A percentile compares a stretch with the other conserved stretches of the same genome.
Conservation (phyloP, 139 green algal species). For the Diplosphaera chodatii region DNA sequence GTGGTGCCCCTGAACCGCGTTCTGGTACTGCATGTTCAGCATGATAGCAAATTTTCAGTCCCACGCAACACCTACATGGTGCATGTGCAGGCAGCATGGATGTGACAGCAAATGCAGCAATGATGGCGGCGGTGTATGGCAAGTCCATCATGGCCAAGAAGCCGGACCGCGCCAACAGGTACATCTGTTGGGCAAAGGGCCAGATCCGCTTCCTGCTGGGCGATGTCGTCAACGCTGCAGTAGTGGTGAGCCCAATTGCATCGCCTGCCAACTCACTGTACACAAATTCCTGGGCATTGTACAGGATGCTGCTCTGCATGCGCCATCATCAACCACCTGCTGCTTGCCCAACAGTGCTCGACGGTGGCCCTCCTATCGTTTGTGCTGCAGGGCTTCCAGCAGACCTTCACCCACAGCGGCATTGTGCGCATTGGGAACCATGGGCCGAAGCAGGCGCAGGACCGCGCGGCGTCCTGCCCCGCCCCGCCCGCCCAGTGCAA, state of each 20-base stretch:
- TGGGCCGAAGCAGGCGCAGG: constrained; percentile 37
- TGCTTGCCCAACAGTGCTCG: no score
- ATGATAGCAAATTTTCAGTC: no score
- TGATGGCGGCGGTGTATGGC: constrained; percentile 35
- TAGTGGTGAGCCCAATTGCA: constrained; percentile 16
- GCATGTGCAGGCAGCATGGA: constrained; percentile 28
- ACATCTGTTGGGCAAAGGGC: constrained; percentile 45
- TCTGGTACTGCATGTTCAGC: no score
- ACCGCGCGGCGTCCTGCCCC: constrained; percentile 47
- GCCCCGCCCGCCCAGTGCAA: constrained; percentile 4
- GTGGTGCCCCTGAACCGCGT: no score
- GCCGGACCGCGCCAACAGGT: constrained; percentile 1
- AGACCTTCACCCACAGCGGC: background rate
- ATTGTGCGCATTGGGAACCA: constrained; percentile 27
- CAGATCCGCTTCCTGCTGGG: constrained; percentile 54
- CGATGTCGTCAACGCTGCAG: constrained; percentile 15
- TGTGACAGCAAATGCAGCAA: constrained; percentile 39
- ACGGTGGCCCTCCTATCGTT: no score
- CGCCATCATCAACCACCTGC: no score
- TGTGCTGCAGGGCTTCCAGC: constrained; percentile 14
- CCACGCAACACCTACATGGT: no score
- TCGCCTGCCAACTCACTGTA: no score
- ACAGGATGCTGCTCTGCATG: no score
- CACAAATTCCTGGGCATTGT: no score
- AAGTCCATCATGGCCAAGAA: constrained; percentile 16